These are phyloP conservation scores for Boletus eberwhitei DNA, from an alignment of 768 basidiomycete genomes.

Conservation along the genomic window DNA sequence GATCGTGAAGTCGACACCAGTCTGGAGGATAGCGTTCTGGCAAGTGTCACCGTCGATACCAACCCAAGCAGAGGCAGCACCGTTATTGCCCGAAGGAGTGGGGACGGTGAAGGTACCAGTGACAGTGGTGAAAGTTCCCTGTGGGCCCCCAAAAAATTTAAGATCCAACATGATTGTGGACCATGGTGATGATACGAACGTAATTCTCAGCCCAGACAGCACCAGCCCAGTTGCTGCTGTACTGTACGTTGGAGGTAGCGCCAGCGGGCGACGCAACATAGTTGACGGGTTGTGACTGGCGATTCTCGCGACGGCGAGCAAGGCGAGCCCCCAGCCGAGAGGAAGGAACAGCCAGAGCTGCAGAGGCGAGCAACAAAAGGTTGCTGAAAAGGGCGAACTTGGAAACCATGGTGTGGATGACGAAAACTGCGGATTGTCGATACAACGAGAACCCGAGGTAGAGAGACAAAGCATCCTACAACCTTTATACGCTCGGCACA, in stretches of 20 bases:
- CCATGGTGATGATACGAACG: conserved; percentile 4
- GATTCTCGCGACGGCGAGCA: conserved; percentile 12
- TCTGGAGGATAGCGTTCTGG: conserved; percentile 15
- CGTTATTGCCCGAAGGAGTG: conserved; percentile 2
- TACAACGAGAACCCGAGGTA: background rate
- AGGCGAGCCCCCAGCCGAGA: conserved; percentile 12
- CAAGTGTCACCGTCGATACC: conserved; percentile 23
- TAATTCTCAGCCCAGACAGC: conserved; percentile 6
- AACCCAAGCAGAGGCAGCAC: conserved; percentile 22
- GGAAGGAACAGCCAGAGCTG: conserved; percentile 13
- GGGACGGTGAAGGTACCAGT: conserved; percentile 23
- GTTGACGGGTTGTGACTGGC: conserved; percentile 11
- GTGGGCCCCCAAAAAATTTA: background rate
- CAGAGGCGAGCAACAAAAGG: conserved; percentile 21
- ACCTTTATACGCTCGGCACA: conserved; percentile 12
- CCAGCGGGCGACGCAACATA: background rate
- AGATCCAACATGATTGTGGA: background rate
- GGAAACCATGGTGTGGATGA: conserved; percentile 15
- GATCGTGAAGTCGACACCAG: conserved; percentile 16
- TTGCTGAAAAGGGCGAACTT: conserved; percentile 11
- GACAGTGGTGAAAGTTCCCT: conserved; percentile 21
- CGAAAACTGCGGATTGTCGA: background rate
- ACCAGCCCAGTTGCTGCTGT: conserved; percentile 21
- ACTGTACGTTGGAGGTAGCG: conserved; percentile 5
- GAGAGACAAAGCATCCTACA: background rate